These are phyloP conservation scores for Pseudisothecium myosuroides DNA, from an alignment of 225 moss, liverwort and hornwort genomes.

Conservation along the genomic window DNA sequence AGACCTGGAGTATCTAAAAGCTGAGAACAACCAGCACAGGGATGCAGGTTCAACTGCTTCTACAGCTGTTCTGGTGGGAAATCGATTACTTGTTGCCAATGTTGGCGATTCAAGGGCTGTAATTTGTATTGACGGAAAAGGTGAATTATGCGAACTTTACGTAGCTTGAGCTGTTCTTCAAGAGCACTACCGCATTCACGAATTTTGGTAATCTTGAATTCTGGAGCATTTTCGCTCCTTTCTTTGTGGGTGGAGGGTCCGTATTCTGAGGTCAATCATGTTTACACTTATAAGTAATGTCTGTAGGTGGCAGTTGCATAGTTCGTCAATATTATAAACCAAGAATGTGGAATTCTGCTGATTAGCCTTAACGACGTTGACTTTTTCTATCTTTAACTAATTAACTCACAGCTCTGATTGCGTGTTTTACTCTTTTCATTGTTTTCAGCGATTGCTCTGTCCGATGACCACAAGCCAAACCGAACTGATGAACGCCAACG, in stretches of 20 bases:
- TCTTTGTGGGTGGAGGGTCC: neutral
- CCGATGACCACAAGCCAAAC: constrained; percentile 92
- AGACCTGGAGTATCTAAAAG: constrained; percentile 74
- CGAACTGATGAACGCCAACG: constrained; percentile 85
- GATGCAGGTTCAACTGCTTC: constrained; percentile 98
- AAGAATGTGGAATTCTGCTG: neutral
- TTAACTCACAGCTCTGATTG: neutral
- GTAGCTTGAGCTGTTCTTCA: neutral
- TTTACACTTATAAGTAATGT: neutral
- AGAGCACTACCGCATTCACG: neutral
- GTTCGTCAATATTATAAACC: neutral
- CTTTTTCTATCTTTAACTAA: neutral
- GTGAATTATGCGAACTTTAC: constrained; percentile 8
- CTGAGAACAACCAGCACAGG: constrained; percentile 71
- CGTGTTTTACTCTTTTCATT: neutral
- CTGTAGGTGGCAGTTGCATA: neutral
- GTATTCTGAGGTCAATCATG: neutral
- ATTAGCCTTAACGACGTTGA: neutral
- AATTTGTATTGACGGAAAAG: constrained; percentile 70
- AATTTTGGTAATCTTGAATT: neutral
- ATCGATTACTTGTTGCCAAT: constrained; percentile 84
- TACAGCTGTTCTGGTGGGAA: constrained; percentile 84
- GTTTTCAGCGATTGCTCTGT: constrained; percentile 59
- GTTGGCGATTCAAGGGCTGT: constrained; percentile 98
- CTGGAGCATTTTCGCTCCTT: neutral